Conservation (phyloP, 2,329 filamentous ascomycete species). For the Fusarium cyanostomum region DNA sequence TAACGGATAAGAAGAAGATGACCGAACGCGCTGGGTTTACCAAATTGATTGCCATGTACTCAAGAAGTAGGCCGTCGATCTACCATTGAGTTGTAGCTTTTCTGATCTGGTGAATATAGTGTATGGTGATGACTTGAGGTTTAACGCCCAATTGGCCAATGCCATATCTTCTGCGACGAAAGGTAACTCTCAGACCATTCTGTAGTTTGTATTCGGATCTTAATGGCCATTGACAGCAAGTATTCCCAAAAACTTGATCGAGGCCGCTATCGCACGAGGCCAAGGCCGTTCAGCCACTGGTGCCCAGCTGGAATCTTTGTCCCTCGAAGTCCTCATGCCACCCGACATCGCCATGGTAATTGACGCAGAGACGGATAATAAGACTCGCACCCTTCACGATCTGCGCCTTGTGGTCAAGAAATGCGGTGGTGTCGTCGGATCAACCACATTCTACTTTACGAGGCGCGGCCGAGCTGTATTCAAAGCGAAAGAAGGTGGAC, state of each 20-base stretch:
- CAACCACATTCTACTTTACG: slow-evolving; percentile 86
- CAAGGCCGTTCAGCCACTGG: slow-evolving; percentile 84
- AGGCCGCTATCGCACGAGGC: slow-evolving; percentile 85
- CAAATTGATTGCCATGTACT: slow-evolving; percentile 77
- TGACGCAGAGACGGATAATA: slow-evolving; percentile 87
- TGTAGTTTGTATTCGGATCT: neutral
- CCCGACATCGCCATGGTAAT: slow-evolving; percentile 81
- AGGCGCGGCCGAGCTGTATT: slow-evolving; percentile 81
- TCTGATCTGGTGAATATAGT: slow-evolving; percentile 58
- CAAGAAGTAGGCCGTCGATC: slow-evolving; percentile 67
- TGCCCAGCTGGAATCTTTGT: slow-evolving; percentile 77
- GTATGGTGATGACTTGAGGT: slow-evolving; percentile 75
- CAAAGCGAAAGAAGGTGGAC: slow-evolving; percentile 58
- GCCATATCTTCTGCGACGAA: slow-evolving; percentile 83
- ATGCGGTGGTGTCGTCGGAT: slow-evolving; percentile 72
- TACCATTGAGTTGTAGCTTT: neutral
- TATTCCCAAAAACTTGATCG: slow-evolving; percentile 85
- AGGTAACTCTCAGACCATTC: slow-evolving; percentile 52
- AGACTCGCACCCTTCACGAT: slow-evolving; percentile 76
- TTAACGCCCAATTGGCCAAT: slow-evolving; percentile 79
- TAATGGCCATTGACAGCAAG: slow-evolving; percentile 59
- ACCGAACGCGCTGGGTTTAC: slow-evolving; percentile 73
- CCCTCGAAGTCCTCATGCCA: slow-evolving; percentile 83
- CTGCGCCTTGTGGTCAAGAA: slow-evolving; percentile 77
- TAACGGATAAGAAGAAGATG: slow-evolving; percentile 82